Conservation (phyloP, 139 green algal genomes). For the Ettlia oleoabundans region DNA sequence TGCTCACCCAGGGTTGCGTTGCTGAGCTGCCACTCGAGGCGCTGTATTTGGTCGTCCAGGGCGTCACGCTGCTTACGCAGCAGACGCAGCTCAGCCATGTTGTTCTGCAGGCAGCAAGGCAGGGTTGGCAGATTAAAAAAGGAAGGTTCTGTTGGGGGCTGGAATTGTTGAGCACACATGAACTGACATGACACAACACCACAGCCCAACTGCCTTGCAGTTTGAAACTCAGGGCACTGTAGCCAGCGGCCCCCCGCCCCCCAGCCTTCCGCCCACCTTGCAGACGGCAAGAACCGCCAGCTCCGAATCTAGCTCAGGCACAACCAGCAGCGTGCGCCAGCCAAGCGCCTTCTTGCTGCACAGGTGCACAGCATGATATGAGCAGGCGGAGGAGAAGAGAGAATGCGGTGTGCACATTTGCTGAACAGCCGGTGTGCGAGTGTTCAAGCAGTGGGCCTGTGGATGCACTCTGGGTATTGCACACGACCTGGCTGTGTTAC, state of each 20-base stretch:
- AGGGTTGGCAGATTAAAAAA: background rate
- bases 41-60: conserved; percentile 87
- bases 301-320: conserved; percentile 93
- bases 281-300: conserved; percentile 57
- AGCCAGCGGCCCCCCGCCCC: background rate
- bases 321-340: conserved; percentile 98
- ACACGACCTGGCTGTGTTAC: no score
- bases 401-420: no score
- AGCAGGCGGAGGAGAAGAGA: no score
- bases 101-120: background rate
- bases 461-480: no score
- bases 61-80: conserved; percentile 74
- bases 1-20: background rate
- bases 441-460: no score
- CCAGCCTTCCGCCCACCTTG: conserved; percentile 23
- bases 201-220: no score
- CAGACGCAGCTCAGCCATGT: conserved; percentile 66
- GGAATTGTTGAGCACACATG: no score
- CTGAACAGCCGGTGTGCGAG: no score
- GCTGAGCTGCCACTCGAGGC: conserved; percentile 72
- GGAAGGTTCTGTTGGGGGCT: background rate
- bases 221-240: no score
- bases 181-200: no score
- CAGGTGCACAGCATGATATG: no score
- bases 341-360: conserved; percentile 86